Conservation (phyloP, 176 grass and related monocot species). For the Rhynchospora tenuis region DNA sequence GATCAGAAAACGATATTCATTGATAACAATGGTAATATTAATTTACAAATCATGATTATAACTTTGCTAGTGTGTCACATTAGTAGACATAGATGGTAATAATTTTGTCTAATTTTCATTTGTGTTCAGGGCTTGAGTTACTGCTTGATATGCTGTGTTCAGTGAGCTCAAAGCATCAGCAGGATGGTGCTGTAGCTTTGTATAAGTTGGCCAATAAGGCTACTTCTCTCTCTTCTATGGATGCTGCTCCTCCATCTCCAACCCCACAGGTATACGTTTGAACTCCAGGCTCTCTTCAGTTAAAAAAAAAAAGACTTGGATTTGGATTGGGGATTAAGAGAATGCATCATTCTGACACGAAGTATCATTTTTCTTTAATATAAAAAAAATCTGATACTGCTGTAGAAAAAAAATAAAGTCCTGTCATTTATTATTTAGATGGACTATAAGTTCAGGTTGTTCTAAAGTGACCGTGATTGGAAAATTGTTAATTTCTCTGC, state of each 20-base stretch:
- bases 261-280: conserved; percentile 66
- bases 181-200: conserved; percentile 84
- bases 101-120: conserved; percentile 15
- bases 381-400: background rate
- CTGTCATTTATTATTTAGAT: background rate
- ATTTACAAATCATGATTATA: conserved; percentile 20
- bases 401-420: background rate
- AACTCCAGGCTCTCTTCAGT: background rate
- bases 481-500: background rate
- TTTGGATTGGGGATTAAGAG: background rate
- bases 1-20: conserved; percentile 95
- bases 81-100: background rate
- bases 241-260: conserved; percentile 92
- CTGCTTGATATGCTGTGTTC: conserved; percentile 93
- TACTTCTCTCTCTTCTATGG: conserved; percentile 80
- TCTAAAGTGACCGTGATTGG: background rate
- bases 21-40: conserved; percentile 76
- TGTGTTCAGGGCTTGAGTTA: conserved; percentile 64
- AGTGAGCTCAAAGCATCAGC: conserved; percentile 70
- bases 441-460: background rate
- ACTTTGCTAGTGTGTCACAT: background rate
- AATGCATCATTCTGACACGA: background rate
- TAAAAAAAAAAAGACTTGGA: background rate
- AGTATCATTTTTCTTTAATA: background rate
- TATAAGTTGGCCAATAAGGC: conserved; percentile 97